Evolutionary conservation across 441 rosid species (phyloP), one percentile per base, ranked within the genome.

Genomic region (Populus tomentosa): DNA sequence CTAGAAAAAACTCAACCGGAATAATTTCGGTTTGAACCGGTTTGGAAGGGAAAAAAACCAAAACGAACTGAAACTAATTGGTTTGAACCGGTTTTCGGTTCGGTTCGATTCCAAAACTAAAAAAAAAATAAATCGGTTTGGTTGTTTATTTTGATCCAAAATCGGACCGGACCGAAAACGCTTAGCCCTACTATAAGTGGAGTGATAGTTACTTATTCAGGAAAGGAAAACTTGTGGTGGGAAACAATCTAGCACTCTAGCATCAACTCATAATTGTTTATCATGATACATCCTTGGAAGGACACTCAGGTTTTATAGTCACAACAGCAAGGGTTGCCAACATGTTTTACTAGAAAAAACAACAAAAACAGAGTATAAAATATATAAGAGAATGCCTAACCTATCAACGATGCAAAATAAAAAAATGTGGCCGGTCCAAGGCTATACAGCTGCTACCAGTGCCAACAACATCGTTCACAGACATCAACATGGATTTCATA

Each of bases 161-260:
- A 26, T 0, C 28, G 28, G 28, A 26, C 28, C 28, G 28, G 28
- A 26, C 28, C 28, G 28, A 26, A 26, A 26, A 26, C 2, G 28
- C 28, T 26, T 1, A 26, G 28, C 75, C 83, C 80, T 78, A 87
- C 20, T 59, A 36, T 38, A 38, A 38, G 0, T 38, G 10, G 42
- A 38, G 42, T 38, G 42, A 46, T 8, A 62, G 38, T 35, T 14
- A 4, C 18, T 21, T 71, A 61, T 23, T 4, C 36, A 2, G 9
- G 30, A 64, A 64, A 32, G 35, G 5, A 64, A 14, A 64, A 64
- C 30, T 11, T 64, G 6, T 64, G 42, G 30, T 64, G 9, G 68
- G 68, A 23, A 8, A 11, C 16, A 23, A 26, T 26, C 28, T 26
- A 26, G 28, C 28, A 26, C 28, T 21, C 0, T 26, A 62, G 28